A percentile compares a stretch with the other conserved stretches of the same genome.
These are phyloP conservation scores for Claviceps sp. DNA, from an alignment of 2,329 filamentous ascomycete species.

Conservation along the genomic window DNA sequence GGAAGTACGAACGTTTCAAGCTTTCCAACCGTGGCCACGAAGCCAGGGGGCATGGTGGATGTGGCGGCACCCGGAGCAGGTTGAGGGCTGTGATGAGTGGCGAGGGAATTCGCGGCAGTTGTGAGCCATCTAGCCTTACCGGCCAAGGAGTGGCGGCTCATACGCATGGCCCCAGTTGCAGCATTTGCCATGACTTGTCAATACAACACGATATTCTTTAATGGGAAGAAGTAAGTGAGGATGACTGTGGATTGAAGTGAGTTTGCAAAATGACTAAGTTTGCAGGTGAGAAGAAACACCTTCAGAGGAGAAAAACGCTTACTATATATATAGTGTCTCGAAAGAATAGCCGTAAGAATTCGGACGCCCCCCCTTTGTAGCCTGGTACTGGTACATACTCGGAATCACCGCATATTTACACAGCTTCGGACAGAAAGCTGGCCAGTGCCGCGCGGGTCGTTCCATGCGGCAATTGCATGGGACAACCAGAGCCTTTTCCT, in stretches of 20 bases:
- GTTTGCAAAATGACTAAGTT: neutral
- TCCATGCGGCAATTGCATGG: neutral
- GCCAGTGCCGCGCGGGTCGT: neutral
- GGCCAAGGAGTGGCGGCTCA: neutral
- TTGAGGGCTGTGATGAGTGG: neutral
- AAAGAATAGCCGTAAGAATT: neutral
- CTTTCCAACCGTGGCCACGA: constrained; percentile 11
- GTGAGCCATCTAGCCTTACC: neutral
- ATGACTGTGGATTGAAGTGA: too few species aligned
- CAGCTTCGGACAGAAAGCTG: neutral
- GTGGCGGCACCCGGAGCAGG: neutral
- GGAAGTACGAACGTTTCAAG: constrained; percentile 31
- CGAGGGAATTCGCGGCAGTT: neutral
- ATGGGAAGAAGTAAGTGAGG: neutral
- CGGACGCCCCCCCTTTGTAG: neutral
- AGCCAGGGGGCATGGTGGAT: constrained; percentile 15
- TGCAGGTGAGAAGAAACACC: too few species aligned
- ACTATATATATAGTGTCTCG: neutral
- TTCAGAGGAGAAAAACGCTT: neutral
- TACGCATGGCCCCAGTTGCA: neutral
- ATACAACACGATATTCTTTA: neutral
- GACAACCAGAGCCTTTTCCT: neutral
- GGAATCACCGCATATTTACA: too few species aligned
- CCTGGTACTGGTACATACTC: too few species aligned
- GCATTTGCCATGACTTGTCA: constrained; percentile 2